These are phyloP conservation scores for Moesziomyces parantarcticus DNA, from an alignment of 1,284 basidiomycete genomes.

Conservation along the genomic window DNA sequence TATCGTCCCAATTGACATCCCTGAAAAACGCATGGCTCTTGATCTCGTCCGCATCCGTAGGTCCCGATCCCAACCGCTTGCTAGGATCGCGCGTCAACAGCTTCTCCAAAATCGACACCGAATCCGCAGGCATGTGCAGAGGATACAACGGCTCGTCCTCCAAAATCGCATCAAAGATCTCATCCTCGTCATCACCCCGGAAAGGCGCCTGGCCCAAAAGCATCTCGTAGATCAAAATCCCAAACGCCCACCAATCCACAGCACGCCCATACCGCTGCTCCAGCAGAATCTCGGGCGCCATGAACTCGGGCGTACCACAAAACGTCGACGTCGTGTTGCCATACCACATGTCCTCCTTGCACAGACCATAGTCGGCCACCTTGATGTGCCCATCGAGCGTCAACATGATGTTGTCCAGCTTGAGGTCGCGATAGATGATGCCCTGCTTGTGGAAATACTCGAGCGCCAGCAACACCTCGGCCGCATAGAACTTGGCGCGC, in stretches of 20 bases:
- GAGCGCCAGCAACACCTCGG: conserved; percentile 94
- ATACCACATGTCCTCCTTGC: conserved; percentile 99
- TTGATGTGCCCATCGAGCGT: conserved; percentile 98
- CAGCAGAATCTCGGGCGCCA: conserved; percentile 99
- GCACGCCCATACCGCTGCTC: conserved; percentile 98
- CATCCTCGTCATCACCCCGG: conserved; percentile 98
- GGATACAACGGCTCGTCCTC: conserved; percentile 99
- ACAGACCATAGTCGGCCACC: conserved; percentile 98
- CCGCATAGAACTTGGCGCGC: conserved; percentile 96
- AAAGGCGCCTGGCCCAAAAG: conserved; percentile 97
- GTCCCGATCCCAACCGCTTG: conserved; percentile 91
- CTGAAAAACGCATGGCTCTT: conserved; percentile 98
- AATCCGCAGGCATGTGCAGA: conserved; percentile 99
- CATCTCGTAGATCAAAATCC: conserved; percentile 99
- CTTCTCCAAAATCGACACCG: conserved; percentile 93
- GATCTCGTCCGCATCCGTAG: conserved; percentile 94
- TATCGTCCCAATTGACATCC: conserved; percentile 95
- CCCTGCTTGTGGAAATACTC: conserved; percentile 99
- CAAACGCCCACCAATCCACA: conserved; percentile 99
- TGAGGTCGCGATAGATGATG: conserved; percentile 87
- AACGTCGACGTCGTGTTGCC: conserved; percentile 98
- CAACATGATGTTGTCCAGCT: conserved; percentile 96
- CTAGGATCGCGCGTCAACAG: conserved; percentile 90
- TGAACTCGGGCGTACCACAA: conserved; percentile 99
- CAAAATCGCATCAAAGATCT: conserved; percentile 98